Conservation (phyloP, 1,284 basidiomycete genomes). For the Rhodotorula sp. region DNA sequence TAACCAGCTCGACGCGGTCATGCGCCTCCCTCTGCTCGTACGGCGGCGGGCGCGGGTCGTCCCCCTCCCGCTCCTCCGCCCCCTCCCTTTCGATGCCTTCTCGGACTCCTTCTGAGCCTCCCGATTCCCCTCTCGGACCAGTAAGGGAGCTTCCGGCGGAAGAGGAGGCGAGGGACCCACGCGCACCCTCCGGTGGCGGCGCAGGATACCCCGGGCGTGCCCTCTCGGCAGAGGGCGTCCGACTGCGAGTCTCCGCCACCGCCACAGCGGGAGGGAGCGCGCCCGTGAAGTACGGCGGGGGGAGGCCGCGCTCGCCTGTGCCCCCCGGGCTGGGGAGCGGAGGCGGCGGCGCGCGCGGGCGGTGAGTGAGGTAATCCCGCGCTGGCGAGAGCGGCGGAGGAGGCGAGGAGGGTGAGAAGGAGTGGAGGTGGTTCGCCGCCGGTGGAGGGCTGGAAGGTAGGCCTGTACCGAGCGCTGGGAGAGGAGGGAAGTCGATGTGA, state of each 20-base stretch:
- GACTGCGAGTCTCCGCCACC: too few relatives aligned
- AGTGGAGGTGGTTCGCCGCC: not conserved
- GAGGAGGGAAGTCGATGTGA: slow-evolving; percentile 2
- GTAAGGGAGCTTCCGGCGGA: too few relatives aligned
- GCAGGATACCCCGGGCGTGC: too few relatives aligned
- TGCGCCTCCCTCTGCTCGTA: slow-evolving; percentile 2
- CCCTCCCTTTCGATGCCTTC: not conserved
- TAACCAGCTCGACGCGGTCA: not conserved
- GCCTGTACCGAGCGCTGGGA: not conserved
- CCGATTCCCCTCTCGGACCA: not conserved
- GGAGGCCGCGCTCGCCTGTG: not conserved
- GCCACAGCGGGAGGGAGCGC: not conserved
- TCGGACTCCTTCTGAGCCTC: not conserved
- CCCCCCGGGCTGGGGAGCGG: too few relatives aligned
- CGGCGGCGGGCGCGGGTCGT: slow-evolving; percentile 1
- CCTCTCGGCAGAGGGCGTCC: too few relatives aligned
- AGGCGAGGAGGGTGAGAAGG: too few relatives aligned
- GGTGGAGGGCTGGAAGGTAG: not conserved
- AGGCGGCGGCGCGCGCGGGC: not conserved
- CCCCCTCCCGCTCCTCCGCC: not conserved
- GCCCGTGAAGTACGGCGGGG: not conserved
- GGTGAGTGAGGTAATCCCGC: too few relatives aligned
- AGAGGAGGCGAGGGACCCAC: not conserved
- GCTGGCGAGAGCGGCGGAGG: not conserved
- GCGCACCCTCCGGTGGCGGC: not conserved